Base-by-base conservation (phyloP, 2,329 filamentous ascomycete genomes). In the Botrytis byssoidea region DNA sequence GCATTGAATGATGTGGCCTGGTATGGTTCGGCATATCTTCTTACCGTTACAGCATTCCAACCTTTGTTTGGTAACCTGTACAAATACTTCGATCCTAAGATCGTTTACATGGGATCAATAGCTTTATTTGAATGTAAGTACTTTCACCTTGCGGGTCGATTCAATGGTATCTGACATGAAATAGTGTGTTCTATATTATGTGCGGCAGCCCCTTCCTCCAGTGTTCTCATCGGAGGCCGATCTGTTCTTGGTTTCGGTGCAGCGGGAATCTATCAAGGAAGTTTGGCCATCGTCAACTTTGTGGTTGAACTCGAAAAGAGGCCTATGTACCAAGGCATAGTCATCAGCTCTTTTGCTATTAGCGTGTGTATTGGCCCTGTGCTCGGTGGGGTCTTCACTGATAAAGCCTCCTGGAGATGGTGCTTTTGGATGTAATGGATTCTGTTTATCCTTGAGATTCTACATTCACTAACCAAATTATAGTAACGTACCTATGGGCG, bases 381-480 rank as follows among this genome's bases (percentile, higher is more conserved):
- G 22, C 82, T 91, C 88, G 87, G 89, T 69, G 89, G 89, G 60
- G 84, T 86, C 2, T 88, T 91, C 74, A 89, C 89, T 0, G 83
- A 90, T 66, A 85, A 84, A 73, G 82, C 83, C 0, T 79, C 80
- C 2, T 77, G 84, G 60, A 76, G 80, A 8, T 83, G 83, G 75
- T 79, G 78, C 70, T 78, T 79, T 67, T 79, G 78, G 77, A 83
- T 84, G 77, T 80, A 77, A 75, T 76, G 63, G n/a, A 77, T 74
- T 75, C 76, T 74, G 1, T 60, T 14, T n/a, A 29, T 40, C 1
- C 16, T 60, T 7, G 16, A 44, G 3, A 22, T 18, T 40, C 18
- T 4, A 60, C 51, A 59, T 16, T 9, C 2, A 29, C 67, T 70
- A 35, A 70, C n/a, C 22, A 22, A 4, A 29, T 4, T 14, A 42